phyloP scores from a whole-genome alignment of 2,329 filamentous ascomycete species.

The Aureobasidium lini region DNA sequence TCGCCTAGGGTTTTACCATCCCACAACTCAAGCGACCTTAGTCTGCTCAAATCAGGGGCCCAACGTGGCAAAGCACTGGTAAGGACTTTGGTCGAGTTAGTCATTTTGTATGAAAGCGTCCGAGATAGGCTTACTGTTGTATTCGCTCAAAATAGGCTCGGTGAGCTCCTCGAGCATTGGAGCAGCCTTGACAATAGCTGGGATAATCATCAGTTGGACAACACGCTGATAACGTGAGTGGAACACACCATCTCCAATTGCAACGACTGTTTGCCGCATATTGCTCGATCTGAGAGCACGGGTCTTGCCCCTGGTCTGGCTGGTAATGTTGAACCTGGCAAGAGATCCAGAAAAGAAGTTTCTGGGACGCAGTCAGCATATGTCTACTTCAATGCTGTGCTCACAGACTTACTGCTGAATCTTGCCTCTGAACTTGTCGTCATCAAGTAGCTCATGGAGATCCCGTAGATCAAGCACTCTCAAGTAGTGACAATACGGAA shows the following conservation, averaged over 20 bases:
- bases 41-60: conserved; percentile 50
- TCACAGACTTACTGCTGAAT: conserved; percentile 46
- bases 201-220: background rate
- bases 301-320: background rate
- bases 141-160: conserved; percentile 23
- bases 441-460: conserved; percentile 51
- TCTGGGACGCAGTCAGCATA: conserved; percentile 20
- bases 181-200: conserved; percentile 26
- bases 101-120: background rate
- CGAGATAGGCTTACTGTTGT: conserved; percentile 27
- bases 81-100: conserved; percentile 29
- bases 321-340: conserved; percentile 33
- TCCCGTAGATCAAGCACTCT: conserved; percentile 56
- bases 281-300: conserved; percentile 19
- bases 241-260: conserved; percentile 36
- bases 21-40: conserved; percentile 53
- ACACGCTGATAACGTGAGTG: too few relatives aligned
- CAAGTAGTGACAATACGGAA: conserved; percentile 64
- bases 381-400: conserved; percentile 20
- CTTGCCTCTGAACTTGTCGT: conserved; percentile 49
- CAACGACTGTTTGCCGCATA: conserved; percentile 36
- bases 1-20: conserved; percentile 54
- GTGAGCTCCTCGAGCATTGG: conserved; percentile 47
- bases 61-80: conserved; percentile 48
- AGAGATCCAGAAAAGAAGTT: conserved; percentile 47